Base-by-base conservation (phyloP, 2,329 filamentous ascomycete species). In the Emmonsia crescens region DNA sequence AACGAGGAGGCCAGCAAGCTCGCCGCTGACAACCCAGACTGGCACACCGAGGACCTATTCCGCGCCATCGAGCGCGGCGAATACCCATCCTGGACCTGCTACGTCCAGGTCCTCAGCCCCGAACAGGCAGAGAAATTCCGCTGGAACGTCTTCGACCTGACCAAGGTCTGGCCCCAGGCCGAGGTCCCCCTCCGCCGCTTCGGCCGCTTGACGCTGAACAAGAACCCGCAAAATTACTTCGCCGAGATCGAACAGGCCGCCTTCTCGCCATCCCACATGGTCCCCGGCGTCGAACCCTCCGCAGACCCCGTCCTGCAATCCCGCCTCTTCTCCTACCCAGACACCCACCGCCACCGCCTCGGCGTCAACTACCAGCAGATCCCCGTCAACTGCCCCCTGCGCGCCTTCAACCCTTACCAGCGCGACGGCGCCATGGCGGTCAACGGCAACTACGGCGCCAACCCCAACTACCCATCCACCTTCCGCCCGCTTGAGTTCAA, bases 371-470 rank as follows among this genome's bases (percentile, higher is more conserved):
- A 85, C 73, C 81, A 85, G 66, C 83, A 86, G 69, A 81, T 87
- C 60, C 84, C 84, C 27, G 81, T 84, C 67, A 87, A 86, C 74
- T 77, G 77, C 59, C 80, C 83, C 61, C 63, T 79, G 65, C 77
- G 73, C 77, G 69, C 75, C 77, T 77, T 77, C 75, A 80, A 83
- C 79, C 80, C 87, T 65, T 89, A 85, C 79, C 87, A 90, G 72
- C 84, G 88, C 64, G 88, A 91, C 69, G 89, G 89, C 19, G 70
- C 73, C 63, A 91, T 90, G 86, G 82, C 85, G 1, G 83, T 85
- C 68, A 79, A 82, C 62, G 78, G 84, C 70, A 88, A 90, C 74
- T 83, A 85, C 67, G 83, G 83, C 59, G 76, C 80, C 2, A 80
- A 83, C 64, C 80, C 82, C 16, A 79, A 81, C 67, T 85, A 85